Evolutionary conservation across 345 rosid species (phyloP).

Genomic region (Moricandia arvensis): DNA sequence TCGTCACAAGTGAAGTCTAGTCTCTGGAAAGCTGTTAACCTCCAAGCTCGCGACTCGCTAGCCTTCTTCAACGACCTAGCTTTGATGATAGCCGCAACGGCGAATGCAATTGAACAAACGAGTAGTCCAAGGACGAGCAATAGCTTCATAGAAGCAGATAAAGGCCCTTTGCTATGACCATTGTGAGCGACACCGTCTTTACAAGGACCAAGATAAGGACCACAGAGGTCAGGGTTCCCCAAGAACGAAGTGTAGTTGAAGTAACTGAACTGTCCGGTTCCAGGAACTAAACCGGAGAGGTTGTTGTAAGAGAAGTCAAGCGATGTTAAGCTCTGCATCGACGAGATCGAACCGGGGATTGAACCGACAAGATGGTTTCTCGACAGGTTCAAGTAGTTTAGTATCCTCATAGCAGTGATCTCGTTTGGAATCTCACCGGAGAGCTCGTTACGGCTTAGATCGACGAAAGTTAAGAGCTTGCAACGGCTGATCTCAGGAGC

Average conservation of each 20-base stretch:
- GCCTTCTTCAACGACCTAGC: slow-evolving; percentile 82
- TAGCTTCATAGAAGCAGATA: slow-evolving; percentile 82
- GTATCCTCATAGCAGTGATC: slow-evolving; percentile 72
- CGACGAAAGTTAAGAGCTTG: slow-evolving; percentile 75
- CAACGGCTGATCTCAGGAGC: slow-evolving; percentile 74
- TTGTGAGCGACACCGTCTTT: slow-evolving; percentile 55
- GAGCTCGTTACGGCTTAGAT: slow-evolving; percentile 76
- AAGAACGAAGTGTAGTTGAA: slow-evolving; percentile 86
- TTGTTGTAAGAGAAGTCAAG: slow-evolving; percentile 91
- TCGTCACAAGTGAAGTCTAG: slow-evolving; percentile 83
- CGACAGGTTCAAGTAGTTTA: slow-evolving; percentile 82
- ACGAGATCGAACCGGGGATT: slow-evolving; percentile 68
- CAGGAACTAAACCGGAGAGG: slow-evolving; percentile 88
- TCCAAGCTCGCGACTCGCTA: slow-evolving; percentile 83
- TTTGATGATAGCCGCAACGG: slow-evolving; percentile 77
- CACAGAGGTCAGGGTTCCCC: slow-evolving; percentile 78
- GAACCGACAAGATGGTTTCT: slow-evolving; percentile 70
- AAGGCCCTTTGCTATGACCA: slow-evolving; percentile 55
- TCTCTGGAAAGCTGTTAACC: slow-evolving; percentile 92
- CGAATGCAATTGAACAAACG: slow-evolving; percentile 78
- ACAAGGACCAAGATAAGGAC: slow-evolving; percentile 84
- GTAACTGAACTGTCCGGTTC: slow-evolving; percentile 84
- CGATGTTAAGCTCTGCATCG: slow-evolving; percentile 90
- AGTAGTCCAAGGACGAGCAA: slow-evolving; percentile 78
- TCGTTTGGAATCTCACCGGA: slow-evolving; percentile 79